Evolutionary conservation across 1,284 basidiomycete genomes (phyloP).

Genomic region (Paramarasmius palmivorus): DNA sequence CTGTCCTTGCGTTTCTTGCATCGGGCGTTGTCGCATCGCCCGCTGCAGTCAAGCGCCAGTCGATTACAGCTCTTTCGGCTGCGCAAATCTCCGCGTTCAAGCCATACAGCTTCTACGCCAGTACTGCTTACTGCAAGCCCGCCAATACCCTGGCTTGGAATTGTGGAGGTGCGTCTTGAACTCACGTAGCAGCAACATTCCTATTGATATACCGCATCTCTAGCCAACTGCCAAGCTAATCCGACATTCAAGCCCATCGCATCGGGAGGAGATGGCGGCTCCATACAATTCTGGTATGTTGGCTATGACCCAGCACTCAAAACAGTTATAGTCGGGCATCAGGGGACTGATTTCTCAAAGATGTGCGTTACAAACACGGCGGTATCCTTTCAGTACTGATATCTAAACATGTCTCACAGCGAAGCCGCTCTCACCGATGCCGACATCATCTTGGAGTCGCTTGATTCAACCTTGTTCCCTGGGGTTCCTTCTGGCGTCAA

Average conservation of each 20-base stretch:
- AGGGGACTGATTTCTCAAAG: slow-evolving; percentile 47
- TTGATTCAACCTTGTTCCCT: slow-evolving; percentile 54
- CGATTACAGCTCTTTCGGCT: slow-evolving; percentile 40
- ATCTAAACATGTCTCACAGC: slow-evolving; percentile 24
- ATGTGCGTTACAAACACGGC: slow-evolving; percentile 34
- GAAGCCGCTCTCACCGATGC: slow-evolving; percentile 48
- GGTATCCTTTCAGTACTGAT: background rate
- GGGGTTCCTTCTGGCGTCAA: slow-evolving; percentile 44
- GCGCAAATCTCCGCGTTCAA: slow-evolving; percentile 45
- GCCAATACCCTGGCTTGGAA: slow-evolving; percentile 40
- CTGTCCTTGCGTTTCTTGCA: background rate
- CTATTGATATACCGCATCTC: background rate
- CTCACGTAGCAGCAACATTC: background rate
- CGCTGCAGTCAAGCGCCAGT: slow-evolving; percentile 21
- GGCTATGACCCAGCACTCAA: slow-evolving; percentile 33
- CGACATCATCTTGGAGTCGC: slow-evolving; percentile 33
- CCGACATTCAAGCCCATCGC: slow-evolving; percentile 49
- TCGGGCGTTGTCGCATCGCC: background rate
- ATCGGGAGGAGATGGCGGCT: slow-evolving; percentile 49
- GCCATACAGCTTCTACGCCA: slow-evolving; percentile 46
- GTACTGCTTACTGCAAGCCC: slow-evolving; percentile 43
- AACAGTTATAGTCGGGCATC: slow-evolving; percentile 49
- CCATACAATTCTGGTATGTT: slow-evolving; percentile 46
- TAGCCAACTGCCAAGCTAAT: slow-evolving; percentile 51
- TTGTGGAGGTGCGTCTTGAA: slow-evolving; percentile 38